Evolutionary conservation across 2,329 filamentous ascomycete genomes (phyloP), one percentile per base, ranked within the genome.

Genomic region (Bipolaris sorokiniana): DNA sequence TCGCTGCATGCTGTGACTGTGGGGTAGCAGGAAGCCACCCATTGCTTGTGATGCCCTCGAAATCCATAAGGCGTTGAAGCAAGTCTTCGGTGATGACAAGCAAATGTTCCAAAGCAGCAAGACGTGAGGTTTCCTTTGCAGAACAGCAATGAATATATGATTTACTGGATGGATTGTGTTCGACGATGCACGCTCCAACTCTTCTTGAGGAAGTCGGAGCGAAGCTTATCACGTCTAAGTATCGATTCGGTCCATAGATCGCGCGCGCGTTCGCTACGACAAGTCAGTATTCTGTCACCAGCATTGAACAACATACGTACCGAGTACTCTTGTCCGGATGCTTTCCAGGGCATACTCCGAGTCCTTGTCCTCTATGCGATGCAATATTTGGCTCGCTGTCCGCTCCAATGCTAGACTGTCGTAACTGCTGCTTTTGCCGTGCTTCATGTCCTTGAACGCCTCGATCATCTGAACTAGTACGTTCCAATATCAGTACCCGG

Each of bases 31-130:
- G 71, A 18, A 76, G 57, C 73, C 72, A 76, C n/a, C 72, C 72
- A 53, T 64, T 70, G 50, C 72, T 73, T 13, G 62, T 65, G 45
- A 76, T 75, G 5, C 71, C 71, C 55, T 75, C 70, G 7, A 62
- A 52, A 23, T 74, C 72, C 40, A 76, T 62, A 22, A 76, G 61
- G 16, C 72, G 61, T 28, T 73, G 64, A 20, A 75, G 56, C 7
- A 75, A 51, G 41, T 75, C 72, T 56, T 76, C 73, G 7, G 71
- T 75, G 45, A 75, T 74, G 51, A 75, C 68, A 18, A 76, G 72
- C 15, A 75, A 51, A 38, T 75, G 73, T 45, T 76, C 72, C 26
- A 70, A 37, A 6, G 73, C 73, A 38, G 67, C 69, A 11, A 71
- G 57, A 5, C 73, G 66, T 0, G 71, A 68, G 34, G 64, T 54